Evolutionary conservation across 139 green algal genomes (phyloP).

Genomic region (Volvox africanus): DNA sequence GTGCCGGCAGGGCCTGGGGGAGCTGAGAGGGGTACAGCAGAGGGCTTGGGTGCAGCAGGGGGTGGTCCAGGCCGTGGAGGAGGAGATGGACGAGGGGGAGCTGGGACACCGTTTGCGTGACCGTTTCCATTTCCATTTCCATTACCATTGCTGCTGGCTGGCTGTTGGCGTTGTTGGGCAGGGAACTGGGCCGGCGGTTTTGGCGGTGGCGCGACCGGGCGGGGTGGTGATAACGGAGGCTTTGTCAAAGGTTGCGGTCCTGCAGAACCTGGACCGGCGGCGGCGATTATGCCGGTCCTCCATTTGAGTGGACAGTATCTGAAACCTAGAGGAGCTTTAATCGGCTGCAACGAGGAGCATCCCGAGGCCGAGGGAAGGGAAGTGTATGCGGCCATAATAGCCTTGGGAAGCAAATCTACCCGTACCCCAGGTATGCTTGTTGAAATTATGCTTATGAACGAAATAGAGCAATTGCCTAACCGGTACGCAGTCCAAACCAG

Average conservation of each 20-base stretch:
- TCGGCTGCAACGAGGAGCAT: background rate
- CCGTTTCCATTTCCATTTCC: slow-evolving; percentile 15
- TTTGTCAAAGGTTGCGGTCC: slow-evolving; percentile 6
- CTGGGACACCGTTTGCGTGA: background rate
- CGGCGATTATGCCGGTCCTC: background rate
- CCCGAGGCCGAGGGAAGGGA: background rate
- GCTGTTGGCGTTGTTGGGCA: background rate
- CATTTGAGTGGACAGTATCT: background rate
- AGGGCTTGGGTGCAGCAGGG: background rate
- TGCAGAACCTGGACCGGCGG: slow-evolving; percentile 17
- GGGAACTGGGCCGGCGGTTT: background rate
- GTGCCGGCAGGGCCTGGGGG: background rate
- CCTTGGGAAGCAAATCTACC: background rate
- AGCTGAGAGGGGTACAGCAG: background rate
- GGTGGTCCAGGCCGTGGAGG: background rate
- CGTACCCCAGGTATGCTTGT: background rate
- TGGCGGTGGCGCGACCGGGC: background rate
- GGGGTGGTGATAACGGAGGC: background rate
- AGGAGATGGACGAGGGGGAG: background rate
- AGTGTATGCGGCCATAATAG: background rate
- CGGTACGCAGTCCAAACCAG: background rate
- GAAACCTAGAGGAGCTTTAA: slow-evolving; percentile 8
- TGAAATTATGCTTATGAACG: background rate
- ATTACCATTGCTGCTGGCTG: background rate
- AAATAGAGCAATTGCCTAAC: background rate